Evolutionary conservation across 371 early-diverging fungal genomes (phyloP).

Genomic region (Saksenaea oblongispora): DNA sequence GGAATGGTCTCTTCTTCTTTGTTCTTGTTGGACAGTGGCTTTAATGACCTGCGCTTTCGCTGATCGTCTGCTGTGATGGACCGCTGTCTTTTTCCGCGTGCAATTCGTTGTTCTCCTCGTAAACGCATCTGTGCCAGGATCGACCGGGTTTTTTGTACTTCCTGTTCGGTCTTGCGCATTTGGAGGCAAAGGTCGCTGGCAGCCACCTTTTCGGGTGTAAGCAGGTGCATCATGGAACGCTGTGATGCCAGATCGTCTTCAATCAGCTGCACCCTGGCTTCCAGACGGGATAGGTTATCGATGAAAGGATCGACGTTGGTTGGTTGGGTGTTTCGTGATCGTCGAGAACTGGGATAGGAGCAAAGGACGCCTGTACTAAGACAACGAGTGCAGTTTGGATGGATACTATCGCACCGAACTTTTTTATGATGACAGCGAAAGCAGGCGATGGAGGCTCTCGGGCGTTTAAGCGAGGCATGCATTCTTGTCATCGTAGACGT

Average conservation of each 20-base stretch:
- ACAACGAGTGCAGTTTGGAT: slow-evolving; percentile 47
- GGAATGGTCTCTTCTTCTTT: not conserved
- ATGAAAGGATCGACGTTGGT: slow-evolving; percentile 45
- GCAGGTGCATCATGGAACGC: slow-evolving; percentile 16
- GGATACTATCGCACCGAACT: slow-evolving; percentile 45
- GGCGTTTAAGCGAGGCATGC: slow-evolving; percentile 32
- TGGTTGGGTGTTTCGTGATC: slow-evolving; percentile 49
- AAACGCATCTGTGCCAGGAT: slow-evolving; percentile 38
- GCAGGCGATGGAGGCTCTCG: slow-evolving; percentile 44
- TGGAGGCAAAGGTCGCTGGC: slow-evolving; percentile 12
- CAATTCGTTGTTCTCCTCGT: slow-evolving; percentile 34
- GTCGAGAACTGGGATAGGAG: slow-evolving; percentile 46
- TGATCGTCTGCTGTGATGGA: not conserved
- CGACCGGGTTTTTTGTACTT: slow-evolving; percentile 41
- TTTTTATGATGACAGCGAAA: slow-evolving; percentile 47
- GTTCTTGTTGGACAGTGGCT: not conserved
- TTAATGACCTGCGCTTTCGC: not conserved
- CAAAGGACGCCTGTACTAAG: slow-evolving; percentile 37
- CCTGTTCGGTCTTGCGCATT: slow-evolving; percentile 37
- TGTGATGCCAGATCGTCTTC: slow-evolving; percentile 36
- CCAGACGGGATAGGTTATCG: slow-evolving; percentile 39
- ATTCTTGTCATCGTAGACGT: slow-evolving; percentile 17
- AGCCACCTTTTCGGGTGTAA: slow-evolving; percentile 9
- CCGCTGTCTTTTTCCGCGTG: slow-evolving; percentile 26
- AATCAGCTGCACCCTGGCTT: slow-evolving; percentile 34